Evolutionary conservation across 2,329 filamentous ascomycete species (phyloP).

Genomic region (Trichoderma cornu-damae): DNA sequence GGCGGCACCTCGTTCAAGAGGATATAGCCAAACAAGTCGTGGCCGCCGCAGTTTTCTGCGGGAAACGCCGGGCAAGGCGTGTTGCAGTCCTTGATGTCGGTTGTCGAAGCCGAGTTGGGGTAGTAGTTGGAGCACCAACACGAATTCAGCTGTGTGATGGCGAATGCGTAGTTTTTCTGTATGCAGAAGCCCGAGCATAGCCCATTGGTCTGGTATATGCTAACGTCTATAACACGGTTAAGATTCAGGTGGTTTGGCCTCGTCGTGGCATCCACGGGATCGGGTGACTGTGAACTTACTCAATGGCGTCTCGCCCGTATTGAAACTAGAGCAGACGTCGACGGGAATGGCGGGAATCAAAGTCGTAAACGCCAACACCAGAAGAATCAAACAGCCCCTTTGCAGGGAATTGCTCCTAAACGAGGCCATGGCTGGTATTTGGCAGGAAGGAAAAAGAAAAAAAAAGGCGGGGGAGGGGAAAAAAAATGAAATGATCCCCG

Average conservation of each 20-base stretch:
- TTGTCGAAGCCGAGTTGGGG: constrained; percentile 44
- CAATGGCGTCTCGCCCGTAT: constrained; percentile 31
- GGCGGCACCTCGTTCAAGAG: constrained; percentile 43
- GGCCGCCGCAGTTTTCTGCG: constrained; percentile 59
- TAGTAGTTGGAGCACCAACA: constrained; percentile 74
- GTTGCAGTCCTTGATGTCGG: constrained; percentile 47
- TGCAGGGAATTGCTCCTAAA: constrained; percentile 21
- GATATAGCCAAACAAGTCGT: constrained; percentile 62
- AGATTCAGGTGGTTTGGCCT: too few species aligned
- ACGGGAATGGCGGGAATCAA: constrained; percentile 27
- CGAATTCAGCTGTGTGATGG: constrained; percentile 57
- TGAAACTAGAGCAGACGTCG: constrained; percentile 35
- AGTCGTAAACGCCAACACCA: constrained; percentile 25
- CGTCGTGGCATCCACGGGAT: too few species aligned
- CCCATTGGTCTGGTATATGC: constrained; percentile 63
- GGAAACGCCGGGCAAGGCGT: constrained; percentile 64
- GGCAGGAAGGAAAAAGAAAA: too few species aligned
- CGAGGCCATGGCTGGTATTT: constrained; percentile 23
- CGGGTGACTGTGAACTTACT: too few species aligned
- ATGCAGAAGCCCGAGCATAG: constrained; percentile 58
- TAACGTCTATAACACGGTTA: constrained; percentile 40
- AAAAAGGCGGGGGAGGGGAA: too few species aligned
- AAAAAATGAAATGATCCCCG: neutral
- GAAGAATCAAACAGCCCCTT: constrained; percentile 25
- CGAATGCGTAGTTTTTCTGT: constrained; percentile 53